phyloP scores from a whole-genome alignment of 1,284 basidiomycete species.

The Somion occarium region DNA sequence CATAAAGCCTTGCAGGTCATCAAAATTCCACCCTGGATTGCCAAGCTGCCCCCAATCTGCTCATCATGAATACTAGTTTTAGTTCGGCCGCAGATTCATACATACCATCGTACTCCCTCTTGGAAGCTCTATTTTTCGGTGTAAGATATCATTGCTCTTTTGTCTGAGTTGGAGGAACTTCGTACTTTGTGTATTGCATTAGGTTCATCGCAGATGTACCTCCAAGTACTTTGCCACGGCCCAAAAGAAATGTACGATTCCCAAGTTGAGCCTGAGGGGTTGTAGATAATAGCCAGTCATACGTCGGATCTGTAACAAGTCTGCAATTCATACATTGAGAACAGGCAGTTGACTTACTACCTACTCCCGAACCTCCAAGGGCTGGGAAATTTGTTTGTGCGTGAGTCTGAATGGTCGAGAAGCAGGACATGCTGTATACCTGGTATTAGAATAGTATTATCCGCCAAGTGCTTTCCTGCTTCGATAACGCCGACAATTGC shows the following conservation, averaged over 20 bases:
- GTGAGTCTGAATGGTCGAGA: not conserved
- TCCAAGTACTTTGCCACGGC: constrained; percentile 6
- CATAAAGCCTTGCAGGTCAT: constrained; percentile 2
- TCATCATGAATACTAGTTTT: not conserved
- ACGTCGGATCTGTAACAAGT: not conserved
- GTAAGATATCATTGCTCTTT: not conserved
- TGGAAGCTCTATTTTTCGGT: constrained; percentile 5
- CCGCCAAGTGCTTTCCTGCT: constrained; percentile 1
- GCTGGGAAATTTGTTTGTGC: not conserved
- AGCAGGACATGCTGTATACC: not conserved
- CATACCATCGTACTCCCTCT: constrained; percentile 5
- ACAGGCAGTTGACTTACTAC: not conserved
- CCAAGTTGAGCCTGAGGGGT: not conserved
- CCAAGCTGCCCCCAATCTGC: not conserved
- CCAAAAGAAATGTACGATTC: not conserved
- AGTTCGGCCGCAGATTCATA: not conserved
- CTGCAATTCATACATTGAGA: not conserved
- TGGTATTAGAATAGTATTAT: constrained; percentile 3
- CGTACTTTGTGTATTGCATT: not conserved
- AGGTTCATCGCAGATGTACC: constrained; percentile 4
- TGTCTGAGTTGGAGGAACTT: not conserved
- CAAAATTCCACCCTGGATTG: constrained; percentile 8
- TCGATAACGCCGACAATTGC: constrained; percentile 7
- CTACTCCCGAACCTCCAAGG: not conserved
- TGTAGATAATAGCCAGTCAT: constrained; percentile 5